Percentiles rank a stretch among this genome's conserved stretches.
These are phyloP conservation scores for Tripterygium wilfordii DNA, from an alignment of 177 flowering plant species.

Conservation along the genomic window DNA sequence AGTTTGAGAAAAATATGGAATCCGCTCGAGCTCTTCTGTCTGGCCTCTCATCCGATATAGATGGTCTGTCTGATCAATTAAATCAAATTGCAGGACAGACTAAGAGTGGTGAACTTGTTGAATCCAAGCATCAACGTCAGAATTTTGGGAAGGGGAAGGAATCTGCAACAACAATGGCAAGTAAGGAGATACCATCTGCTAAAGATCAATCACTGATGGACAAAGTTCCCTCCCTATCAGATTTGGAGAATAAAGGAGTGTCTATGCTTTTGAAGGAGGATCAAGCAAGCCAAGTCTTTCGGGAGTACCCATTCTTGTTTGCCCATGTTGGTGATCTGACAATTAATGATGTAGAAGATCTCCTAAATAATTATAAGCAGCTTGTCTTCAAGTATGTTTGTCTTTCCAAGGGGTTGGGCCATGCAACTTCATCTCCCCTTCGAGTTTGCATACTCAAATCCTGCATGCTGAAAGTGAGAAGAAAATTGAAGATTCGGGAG, in stretches of 20 bases:
- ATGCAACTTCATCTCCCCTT: slow-evolving; percentile 12
- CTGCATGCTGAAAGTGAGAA: slow-evolving; percentile 6
- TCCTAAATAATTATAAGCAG: slow-evolving; percentile 57
- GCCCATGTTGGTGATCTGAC: slow-evolving; percentile 59
- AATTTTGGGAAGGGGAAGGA: slow-evolving; percentile 23
- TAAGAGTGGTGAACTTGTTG: slow-evolving; percentile 21
- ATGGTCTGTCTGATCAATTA: slow-evolving; percentile 25
- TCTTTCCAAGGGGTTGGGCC: slow-evolving; percentile 65
- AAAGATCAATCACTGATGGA: slow-evolving; percentile 21
- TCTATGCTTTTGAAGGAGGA: slow-evolving; percentile 65
- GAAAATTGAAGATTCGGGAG: slow-evolving; percentile 15
- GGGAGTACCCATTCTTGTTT: slow-evolving; percentile 53
- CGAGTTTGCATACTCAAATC: slow-evolving; percentile 17
- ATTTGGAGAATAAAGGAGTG: slow-evolving; percentile 81
- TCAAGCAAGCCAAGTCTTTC: slow-evolving; percentile 27
- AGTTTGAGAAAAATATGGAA: slow-evolving; percentile 81
- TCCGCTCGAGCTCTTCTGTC: slow-evolving; percentile 66
- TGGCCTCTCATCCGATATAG: slow-evolving; percentile 48
- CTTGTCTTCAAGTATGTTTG: slow-evolving; percentile 62
- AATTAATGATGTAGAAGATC: slow-evolving; percentile 52
- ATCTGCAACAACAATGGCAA: slow-evolving; percentile 24
- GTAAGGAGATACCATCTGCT: slow-evolving; percentile 13
- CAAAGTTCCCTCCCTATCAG: slow-evolving; percentile 58
- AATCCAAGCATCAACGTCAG: slow-evolving; percentile 20
- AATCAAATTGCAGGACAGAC: slow-evolving; percentile 18